Evolutionary conservation across 2,329 filamentous ascomycete genomes (phyloP).

Genomic region (Aspergillus unguis): DNA sequence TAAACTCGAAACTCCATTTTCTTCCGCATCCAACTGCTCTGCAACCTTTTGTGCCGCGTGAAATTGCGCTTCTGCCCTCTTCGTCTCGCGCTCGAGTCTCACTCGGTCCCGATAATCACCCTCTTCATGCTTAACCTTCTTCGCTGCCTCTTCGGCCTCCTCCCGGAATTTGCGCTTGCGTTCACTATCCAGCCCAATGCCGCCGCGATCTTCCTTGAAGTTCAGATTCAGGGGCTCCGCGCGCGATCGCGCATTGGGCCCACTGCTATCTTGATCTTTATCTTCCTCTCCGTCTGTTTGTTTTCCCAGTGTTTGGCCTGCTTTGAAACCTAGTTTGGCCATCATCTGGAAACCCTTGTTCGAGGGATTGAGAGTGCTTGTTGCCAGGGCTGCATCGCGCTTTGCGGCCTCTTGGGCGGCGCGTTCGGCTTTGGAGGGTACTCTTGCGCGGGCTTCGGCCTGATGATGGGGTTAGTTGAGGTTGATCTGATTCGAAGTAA

Average conservation of each 20-base stretch:
- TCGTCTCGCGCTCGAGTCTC: conserved; percentile 66
- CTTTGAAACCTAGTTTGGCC: conserved; percentile 87
- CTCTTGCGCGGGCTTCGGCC: conserved; percentile 63
- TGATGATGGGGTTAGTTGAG: conserved; percentile 30
- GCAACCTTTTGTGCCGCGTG: conserved; percentile 77
- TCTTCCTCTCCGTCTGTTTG: conserved; percentile 17
- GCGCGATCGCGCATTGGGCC: conserved; percentile 36
- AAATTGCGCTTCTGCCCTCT: conserved; percentile 65
- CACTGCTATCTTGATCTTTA: conserved; percentile 6
- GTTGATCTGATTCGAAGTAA: conserved; percentile 28
- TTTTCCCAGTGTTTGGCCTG: conserved; percentile 70
- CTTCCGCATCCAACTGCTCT: conserved; percentile 68
- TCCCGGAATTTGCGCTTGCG: conserved; percentile 73
- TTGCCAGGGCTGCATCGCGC: conserved; percentile 72
- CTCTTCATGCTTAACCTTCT: conserved; percentile 62
- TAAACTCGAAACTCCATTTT: conserved; percentile 19
- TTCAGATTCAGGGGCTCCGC: conserved; percentile 73
- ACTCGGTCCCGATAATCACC: conserved; percentile 71
- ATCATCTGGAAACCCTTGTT: conserved; percentile 96
- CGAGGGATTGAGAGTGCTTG: conserved; percentile 66
- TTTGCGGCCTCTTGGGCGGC: conserved; percentile 68
- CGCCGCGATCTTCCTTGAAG: conserved; percentile 74
- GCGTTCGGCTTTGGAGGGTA: conserved; percentile 75
- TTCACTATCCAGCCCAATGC: conserved; percentile 79
- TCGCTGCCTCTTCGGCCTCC: conserved; percentile 56